These are phyloP conservation scores for Saitozyma sp. DNA, from an alignment of 768 basidiomycete species.

Conservation along the genomic window DNA sequence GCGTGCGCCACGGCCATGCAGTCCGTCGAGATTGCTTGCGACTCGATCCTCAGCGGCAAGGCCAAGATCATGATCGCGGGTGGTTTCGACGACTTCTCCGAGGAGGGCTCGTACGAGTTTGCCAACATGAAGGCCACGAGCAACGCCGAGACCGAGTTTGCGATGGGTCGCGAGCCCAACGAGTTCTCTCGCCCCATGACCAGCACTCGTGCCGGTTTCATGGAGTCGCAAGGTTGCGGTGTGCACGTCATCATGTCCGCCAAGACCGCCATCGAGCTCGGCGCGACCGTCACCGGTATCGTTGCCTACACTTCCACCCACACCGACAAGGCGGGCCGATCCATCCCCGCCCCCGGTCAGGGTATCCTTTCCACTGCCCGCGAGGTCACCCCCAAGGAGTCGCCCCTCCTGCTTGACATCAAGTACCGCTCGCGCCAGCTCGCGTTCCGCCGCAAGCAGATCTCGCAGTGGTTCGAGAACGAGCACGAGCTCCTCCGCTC, in stretches of 20 bases:
- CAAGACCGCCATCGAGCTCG: constrained; percentile 90
- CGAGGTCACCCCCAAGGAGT: constrained; percentile 74
- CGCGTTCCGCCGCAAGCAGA: constrained; percentile 89
- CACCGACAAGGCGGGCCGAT: constrained; percentile 97
- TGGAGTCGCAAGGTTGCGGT: constrained; percentile 96
- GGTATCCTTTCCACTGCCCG: constrained; percentile 87
- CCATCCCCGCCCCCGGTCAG: constrained; percentile 92
- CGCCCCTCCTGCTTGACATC: constrained; percentile 76
- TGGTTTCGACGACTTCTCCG: constrained; percentile 96
- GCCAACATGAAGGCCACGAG: constrained; percentile 99
- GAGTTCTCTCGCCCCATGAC: constrained; percentile 99
- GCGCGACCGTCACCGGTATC: constrained; percentile 87
- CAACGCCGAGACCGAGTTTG: constrained; percentile 94
- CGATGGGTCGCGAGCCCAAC: constrained; percentile 97
- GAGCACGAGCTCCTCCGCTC: constrained; percentile 81
- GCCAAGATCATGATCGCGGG: constrained; percentile 99
- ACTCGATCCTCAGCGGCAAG: constrained; percentile 89
- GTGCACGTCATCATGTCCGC: constrained; percentile 97
- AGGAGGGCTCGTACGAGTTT: constrained; percentile 98
- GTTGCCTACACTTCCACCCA: constrained; percentile 89
- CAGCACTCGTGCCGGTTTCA: constrained; percentile 92
- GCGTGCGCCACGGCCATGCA: constrained; percentile 98
- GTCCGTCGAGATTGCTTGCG: constrained; percentile 96
- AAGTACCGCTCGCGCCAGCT: constrained; percentile 91
- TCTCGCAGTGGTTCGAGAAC: constrained; percentile 88